Evolutionary conservation across 2,329 filamentous ascomycete species (phyloP), one percentile per base, ranked within the genome.

Genomic region (Dothideomycetes sp.): DNA sequence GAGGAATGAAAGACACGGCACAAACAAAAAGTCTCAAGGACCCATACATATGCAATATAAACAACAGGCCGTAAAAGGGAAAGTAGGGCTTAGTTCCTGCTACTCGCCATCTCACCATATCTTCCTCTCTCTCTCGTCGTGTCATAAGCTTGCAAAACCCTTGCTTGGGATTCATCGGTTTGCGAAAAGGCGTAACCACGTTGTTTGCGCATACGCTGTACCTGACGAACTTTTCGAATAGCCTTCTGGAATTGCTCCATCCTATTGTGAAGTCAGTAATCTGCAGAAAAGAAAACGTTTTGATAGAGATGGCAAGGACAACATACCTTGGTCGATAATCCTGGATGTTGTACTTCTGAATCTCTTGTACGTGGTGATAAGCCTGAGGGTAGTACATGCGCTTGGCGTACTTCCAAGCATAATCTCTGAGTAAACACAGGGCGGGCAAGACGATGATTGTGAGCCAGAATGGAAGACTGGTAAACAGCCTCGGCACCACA

Each of bases 221-320:
- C 91, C 64, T 98, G 91, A 37, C 91, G 79, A 39, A 98, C 91
- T 67, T 98, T 98, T 55, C 91, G 83, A 57, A 98, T 96, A 16
- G 91, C 91, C 66, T 98, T 98, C 67, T 98, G 91, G 71, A 98
- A 98, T 65, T 98, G 91, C 58, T 98, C 91, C 91, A 98, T 98
- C 57, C 84, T 89, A 48, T 47, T 18, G n/a, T 12, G 4, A 12
- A 23, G 31, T 47, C 18, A 47, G 45, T 23, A 13, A 5, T 32
- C 12, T 24, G 9, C 28, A 27, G 9, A 3, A n/a, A n/a, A n/a
- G 28, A 9, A 41, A 19, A 18, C 22, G 13, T 12, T 9, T 13
- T 19, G 27, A 30, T 27, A 44, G 30, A 24, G 41, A 22, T 27
- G 43, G 55, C 19, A 57, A 18, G 5, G 35, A 35, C 37, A 36